Percentiles rank a stretch among this genome's conserved stretches.
Evolutionary conservation across 345 rosid genomes (phyloP).

Genomic region (Euphorbia peplus): DNA sequence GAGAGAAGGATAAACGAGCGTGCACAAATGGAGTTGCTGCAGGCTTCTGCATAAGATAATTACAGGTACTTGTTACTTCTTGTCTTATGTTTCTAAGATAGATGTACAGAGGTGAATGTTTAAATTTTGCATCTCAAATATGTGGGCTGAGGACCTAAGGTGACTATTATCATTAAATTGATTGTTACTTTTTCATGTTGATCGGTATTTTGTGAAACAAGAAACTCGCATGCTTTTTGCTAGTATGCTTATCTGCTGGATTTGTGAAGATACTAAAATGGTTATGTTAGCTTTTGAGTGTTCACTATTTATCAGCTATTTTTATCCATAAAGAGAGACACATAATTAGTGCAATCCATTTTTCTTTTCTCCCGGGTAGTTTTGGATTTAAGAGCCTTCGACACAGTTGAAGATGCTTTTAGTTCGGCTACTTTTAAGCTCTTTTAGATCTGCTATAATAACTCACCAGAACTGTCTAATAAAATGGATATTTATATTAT

Average conservation of each 20-base stretch:
- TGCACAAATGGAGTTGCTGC: constrained; percentile 85
- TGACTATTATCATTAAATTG: background rate
- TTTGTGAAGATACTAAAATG: background rate
- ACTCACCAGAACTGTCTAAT: background rate
- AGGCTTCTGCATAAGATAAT: constrained; percentile 66
- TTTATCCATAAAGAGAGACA: background rate
- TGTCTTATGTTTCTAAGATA: constrained; percentile 3
- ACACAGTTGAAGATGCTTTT: background rate
- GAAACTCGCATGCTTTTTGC: background rate
- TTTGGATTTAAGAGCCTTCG: background rate
- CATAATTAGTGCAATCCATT: background rate
- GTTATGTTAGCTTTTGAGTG: background rate
- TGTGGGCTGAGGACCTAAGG: background rate
- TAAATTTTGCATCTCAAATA: background rate
- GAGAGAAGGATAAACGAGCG: constrained; percentile 91
- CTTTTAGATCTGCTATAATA: background rate
- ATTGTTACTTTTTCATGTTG: background rate
- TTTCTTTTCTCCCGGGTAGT: background rate
- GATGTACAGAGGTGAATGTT: background rate
- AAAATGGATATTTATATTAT: background rate
- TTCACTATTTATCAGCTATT: background rate
- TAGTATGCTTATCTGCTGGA: background rate
- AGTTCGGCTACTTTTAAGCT: background rate
- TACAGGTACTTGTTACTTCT: constrained; percentile 36
- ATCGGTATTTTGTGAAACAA: background rate